Evolutionary conservation across 1,284 basidiomycete genomes (phyloP).

Genomic region (Agaricales sp.): DNA sequence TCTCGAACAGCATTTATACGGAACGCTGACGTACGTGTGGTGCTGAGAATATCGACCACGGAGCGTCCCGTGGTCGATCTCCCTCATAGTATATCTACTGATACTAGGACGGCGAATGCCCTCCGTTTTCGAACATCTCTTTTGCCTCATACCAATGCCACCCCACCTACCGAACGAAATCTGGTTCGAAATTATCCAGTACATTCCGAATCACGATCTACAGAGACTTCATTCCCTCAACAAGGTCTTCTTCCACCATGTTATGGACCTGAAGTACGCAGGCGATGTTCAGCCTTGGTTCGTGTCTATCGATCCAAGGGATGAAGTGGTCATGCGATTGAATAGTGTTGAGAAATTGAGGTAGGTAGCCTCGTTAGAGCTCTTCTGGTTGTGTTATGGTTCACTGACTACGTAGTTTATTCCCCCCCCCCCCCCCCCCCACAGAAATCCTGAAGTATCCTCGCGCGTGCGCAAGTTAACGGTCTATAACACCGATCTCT

Average conservation of each 20-base stretch:
- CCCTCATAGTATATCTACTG: no score
- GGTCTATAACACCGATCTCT: neutral
- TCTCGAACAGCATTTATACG: no score
- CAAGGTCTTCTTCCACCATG: neutral
- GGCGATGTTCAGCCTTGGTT: neutral
- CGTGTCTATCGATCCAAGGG: neutral
- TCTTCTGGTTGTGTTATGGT: neutral
- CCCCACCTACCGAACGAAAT: neutral
- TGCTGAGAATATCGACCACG: no score
- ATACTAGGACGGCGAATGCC: no score
- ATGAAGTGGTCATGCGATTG: neutral
- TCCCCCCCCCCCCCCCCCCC: no score
- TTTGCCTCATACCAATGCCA: neutral
- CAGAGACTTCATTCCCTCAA: neutral
- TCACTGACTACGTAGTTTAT: neutral
- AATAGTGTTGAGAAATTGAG: neutral
- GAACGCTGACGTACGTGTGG: no score
- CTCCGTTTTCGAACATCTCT: neutral
- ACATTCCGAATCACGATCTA: neutral
- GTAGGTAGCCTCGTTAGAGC: neutral
- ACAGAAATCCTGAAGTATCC: neutral
- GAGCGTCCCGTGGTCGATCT: no score
- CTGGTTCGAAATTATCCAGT: neutral
- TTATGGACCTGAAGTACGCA: neutral
- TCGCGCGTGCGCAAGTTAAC: neutral